These are phyloP conservation scores for Rasamsonia emersonii DNA, from an alignment of 2,329 filamentous ascomycete genomes.

Conservation along the genomic window DNA sequence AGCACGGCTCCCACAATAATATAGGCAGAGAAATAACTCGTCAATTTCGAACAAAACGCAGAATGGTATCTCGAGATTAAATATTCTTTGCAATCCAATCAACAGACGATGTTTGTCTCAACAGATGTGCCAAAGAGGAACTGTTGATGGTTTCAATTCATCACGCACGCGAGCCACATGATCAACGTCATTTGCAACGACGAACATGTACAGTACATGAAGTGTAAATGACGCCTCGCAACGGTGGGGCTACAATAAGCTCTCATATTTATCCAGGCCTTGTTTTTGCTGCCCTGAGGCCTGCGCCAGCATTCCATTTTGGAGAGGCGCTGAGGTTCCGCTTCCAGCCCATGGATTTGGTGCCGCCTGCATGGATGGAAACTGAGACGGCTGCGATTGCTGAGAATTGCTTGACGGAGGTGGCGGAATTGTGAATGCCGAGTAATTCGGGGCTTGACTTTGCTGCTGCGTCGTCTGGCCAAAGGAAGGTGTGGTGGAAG, in stretches of 20 bases:
- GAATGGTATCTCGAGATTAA: too few relatives aligned
- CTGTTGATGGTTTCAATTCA: too few relatives aligned
- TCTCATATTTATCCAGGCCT: conserved; percentile 50
- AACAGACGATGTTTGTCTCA: too few relatives aligned
- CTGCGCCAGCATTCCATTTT: conserved; percentile 15
- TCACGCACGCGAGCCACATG: too few relatives aligned
- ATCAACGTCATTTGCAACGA: too few relatives aligned
- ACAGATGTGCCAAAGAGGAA: too few relatives aligned
- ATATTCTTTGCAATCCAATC: too few relatives aligned
- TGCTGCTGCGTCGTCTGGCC: conserved; percentile 11
- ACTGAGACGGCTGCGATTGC: conserved; percentile 8
- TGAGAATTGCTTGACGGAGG: conserved; percentile 23
- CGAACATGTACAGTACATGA: conserved; percentile 3
- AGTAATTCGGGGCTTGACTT: conserved; percentile 23
- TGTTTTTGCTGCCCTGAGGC: conserved; percentile 22
- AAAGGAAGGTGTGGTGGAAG: conserved; percentile 10
- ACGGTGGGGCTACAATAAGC: conserved; percentile 36
- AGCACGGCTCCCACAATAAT: too few relatives aligned
- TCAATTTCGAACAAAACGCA: too few relatives aligned
- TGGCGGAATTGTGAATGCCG: conserved; percentile 34
- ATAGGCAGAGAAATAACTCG: too few relatives aligned
- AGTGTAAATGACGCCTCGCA: conserved; percentile 1
- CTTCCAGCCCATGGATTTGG: conserved; percentile 13
- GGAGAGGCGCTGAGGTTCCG: conserved; percentile 16
- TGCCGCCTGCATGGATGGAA: conserved; percentile 7